These are phyloP conservation scores for Trifolium pratense DNA, from an alignment of 306 rosid genomes.

Conservation along the genomic window DNA sequence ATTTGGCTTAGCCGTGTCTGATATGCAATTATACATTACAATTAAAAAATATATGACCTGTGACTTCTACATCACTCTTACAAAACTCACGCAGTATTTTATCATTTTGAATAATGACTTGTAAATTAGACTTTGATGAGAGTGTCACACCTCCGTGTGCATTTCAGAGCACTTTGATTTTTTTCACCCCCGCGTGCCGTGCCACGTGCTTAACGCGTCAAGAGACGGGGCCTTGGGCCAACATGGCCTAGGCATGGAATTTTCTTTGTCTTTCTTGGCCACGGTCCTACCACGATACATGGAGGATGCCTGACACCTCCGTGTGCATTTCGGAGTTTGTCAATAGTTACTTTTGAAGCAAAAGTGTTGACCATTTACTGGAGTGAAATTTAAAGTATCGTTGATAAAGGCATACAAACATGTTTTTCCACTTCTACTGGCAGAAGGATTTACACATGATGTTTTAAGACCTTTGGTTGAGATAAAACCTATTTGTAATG, in stretches of 20 bases:
- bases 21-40: background rate
- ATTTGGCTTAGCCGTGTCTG: background rate
- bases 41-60: background rate
- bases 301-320: too few species aligned
- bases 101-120: background rate
- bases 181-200: too few species aligned
- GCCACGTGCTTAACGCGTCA: too few species aligned
- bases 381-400: slow-evolving; percentile 22
- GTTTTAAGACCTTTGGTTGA: slow-evolving; percentile 22
- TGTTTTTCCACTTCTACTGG: slow-evolving; percentile 4
- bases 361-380: background rate
- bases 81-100: background rate
- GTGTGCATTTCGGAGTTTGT: too few species aligned
- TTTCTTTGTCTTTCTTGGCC: too few species aligned
- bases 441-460: slow-evolving; percentile 19
- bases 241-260: too few species aligned
- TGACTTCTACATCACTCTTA: background rate
- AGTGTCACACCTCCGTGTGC: too few species aligned
- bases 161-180: too few species aligned
- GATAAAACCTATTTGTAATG: slow-evolving; percentile 28
- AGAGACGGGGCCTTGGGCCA: too few species aligned
- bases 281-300: too few species aligned
- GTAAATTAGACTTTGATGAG: background rate
- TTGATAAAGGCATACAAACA: slow-evolving; percentile 17
- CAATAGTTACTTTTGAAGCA: background rate